phyloP scores from a whole-genome alignment of 805 yeast species.

The Spathaspora passalidarum region DNA sequence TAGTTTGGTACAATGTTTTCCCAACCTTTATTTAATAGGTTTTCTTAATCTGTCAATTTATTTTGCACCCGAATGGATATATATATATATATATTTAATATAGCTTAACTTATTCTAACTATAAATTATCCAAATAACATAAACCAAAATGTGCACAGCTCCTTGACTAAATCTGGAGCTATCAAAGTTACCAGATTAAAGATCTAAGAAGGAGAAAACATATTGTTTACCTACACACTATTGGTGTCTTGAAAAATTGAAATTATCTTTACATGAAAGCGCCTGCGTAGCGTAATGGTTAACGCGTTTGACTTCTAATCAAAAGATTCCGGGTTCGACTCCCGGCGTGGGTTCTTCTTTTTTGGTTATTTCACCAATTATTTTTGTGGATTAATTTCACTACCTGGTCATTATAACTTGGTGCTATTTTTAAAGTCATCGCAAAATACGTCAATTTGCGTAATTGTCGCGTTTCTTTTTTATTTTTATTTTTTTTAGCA shows the following conservation, averaged over 20 bases:
- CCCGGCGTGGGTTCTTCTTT: conserved; percentile 40
- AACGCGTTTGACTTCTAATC: conserved; percentile 68
- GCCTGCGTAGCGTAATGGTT: conserved; percentile 66
- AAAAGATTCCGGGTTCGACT: conserved; percentile 66
- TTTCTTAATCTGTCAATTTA: no score
- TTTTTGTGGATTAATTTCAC: not conserved
- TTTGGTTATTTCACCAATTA: not conserved
- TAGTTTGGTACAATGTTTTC: no score
- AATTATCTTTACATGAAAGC: not conserved
- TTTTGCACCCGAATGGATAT: no score
- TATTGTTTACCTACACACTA: not conserved
- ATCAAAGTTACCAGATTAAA: not conserved
- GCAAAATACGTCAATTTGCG: not conserved
- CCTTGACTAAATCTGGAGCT: no score
- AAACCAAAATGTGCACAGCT: no score
- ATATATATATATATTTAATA: no score
- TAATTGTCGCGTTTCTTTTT: not conserved
- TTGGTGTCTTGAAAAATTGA: not conserved
- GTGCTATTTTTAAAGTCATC: not conserved
- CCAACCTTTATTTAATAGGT: no score
- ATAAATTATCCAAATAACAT: no score
- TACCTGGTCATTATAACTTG: not conserved
- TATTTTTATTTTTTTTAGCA: not conserved
- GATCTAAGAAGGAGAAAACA: not conserved
- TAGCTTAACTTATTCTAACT: no score